Evolutionary conservation across 169 alveolate genomes (phyloP), one percentile per base, ranked within the genome.

Genomic region (Plasmodium malariae): DNA sequence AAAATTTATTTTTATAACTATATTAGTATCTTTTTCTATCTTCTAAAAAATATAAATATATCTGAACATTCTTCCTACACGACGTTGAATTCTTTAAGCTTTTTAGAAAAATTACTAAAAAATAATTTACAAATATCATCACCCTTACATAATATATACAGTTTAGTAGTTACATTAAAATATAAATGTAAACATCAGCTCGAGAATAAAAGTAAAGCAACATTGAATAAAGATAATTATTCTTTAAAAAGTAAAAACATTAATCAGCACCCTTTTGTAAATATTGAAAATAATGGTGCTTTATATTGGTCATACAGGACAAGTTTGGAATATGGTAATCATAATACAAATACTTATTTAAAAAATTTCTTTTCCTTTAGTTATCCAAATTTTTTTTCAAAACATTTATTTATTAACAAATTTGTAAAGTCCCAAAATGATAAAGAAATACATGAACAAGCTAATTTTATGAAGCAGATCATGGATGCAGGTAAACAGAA

Each of bases 1-100:
- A 78, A 78, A 62, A 78, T 78, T 5, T 78, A 78, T 78, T 78
- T 78, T 63, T 78, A 78, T 28, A 78, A 78, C 32, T 78, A 78
- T 37, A 78, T 78, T 3, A 30, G 70, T 54, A 78, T 78, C 14
- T 63, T 78, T 49, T 78, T 78, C 48, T 78, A 78, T 55, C 68
- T 78, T 1, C 55, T 78, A 1, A 78, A 78, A 78, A 78, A 78
- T 62, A 62, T 78, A 12, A 65, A 78, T 21, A 78, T 78, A 78
- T 74, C 89, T n/a, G 89, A 78, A 55, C 57, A 78, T 17, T 32
- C 89, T 3, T 78, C 89, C 0, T 78, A 65, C 40, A 63, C 80
- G 5, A 63, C 60, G 24, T 37, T 62, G 28, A 78, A 78, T 34
- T n/a, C 63, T 5, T 45, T 78, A 54, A 62, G 40, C 1, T 43